Conservation (phyloP, 2,329 filamentous ascomycete species). For the Rhinocladiella mackenziei region DNA sequence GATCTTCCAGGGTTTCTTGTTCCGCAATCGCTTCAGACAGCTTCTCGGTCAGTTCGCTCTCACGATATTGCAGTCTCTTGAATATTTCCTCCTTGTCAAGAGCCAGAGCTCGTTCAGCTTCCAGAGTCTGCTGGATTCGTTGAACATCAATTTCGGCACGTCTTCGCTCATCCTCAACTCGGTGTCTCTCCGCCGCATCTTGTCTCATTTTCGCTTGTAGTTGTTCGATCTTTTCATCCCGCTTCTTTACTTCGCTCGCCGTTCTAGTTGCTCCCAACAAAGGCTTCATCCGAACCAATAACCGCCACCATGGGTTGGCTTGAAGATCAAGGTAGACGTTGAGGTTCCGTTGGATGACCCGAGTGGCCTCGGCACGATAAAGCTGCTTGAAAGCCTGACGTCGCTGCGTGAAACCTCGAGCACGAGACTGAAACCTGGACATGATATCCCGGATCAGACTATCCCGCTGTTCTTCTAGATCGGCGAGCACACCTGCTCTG, state of each 20-base stretch:
- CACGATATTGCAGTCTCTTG: constrained; percentile 87
- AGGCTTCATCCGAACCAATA: constrained; percentile 92
- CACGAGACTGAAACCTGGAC: constrained; percentile 85
- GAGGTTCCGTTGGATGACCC: constrained; percentile 93
- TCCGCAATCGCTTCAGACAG: constrained; percentile 87
- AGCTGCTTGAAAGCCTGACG: constrained; percentile 87
- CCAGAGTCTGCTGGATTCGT: constrained; percentile 85
- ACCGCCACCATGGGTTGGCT: constrained; percentile 94
- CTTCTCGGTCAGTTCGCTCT: constrained; percentile 88
- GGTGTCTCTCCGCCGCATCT: constrained; percentile 69
- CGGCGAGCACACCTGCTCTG: constrained; percentile 88
- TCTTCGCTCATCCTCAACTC: constrained; percentile 84
- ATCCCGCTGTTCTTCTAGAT: constrained; percentile 93
- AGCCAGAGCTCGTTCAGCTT: constrained; percentile 91
- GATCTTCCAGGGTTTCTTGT: constrained; percentile 88
- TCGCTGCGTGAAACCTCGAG: constrained; percentile 83
- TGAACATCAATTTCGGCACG: constrained; percentile 83
- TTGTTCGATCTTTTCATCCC: constrained; percentile 87
- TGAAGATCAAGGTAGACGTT: constrained; percentile 85
- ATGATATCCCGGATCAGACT: constrained; percentile 91
- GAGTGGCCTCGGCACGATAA: constrained; percentile 88
- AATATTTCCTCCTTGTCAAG: constrained; percentile 99
- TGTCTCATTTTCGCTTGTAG: constrained; percentile 78
- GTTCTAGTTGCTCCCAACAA: constrained; percentile 87
- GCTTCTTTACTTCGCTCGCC: constrained; percentile 87